Evolutionary conservation across 2,329 filamentous ascomycete genomes (phyloP).

Genomic region (Xylaria sp.): DNA sequence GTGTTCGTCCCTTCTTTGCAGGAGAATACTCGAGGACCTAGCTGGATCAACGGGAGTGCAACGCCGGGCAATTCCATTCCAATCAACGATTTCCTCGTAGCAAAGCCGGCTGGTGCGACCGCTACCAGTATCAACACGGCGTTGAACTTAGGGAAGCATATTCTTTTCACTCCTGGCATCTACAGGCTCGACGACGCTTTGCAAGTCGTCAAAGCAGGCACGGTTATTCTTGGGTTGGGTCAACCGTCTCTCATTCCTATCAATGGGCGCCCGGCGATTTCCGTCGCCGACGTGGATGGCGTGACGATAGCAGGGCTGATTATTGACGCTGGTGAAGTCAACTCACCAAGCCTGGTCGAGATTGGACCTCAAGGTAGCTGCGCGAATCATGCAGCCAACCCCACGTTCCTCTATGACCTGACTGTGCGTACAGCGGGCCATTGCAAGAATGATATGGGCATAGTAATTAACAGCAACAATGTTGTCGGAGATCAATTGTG

Average conservation of each 20-base stretch:
- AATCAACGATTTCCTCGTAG: constrained; percentile 39
- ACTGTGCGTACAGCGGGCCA: constrained; percentile 41
- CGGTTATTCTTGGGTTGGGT: constrained; percentile 42
- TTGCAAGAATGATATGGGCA: constrained; percentile 39
- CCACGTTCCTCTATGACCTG: constrained; percentile 42
- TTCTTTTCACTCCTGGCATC: constrained; percentile 42
- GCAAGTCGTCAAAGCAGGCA: constrained; percentile 33
- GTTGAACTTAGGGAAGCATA: constrained; percentile 37
- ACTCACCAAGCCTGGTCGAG: constrained; percentile 39
- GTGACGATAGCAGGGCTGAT: constrained; percentile 43
- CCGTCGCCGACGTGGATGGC: constrained; percentile 40
- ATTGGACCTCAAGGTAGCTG: constrained; percentile 36
- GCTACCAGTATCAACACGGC: constrained; percentile 39
- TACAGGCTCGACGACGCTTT: constrained; percentile 40
- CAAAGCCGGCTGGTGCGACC: constrained; percentile 31
- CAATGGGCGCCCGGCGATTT: constrained; percentile 35
- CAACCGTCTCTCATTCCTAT: constrained; percentile 40
- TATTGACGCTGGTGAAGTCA: constrained; percentile 39
- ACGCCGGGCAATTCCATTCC: constrained; percentile 40
- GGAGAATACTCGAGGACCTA: constrained; percentile 38
- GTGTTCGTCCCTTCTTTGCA: constrained; percentile 41
- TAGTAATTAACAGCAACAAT: constrained; percentile 41
- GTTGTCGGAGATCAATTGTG: constrained; percentile 43
- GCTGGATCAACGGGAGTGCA: constrained; percentile 33
- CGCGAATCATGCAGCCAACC: constrained; percentile 36